A percentile compares a stretch with the other conserved stretches of the same genome.
phyloP scores from a whole-genome alignment of 345 rosid genomes.

The Heritiera fomes region DNA sequence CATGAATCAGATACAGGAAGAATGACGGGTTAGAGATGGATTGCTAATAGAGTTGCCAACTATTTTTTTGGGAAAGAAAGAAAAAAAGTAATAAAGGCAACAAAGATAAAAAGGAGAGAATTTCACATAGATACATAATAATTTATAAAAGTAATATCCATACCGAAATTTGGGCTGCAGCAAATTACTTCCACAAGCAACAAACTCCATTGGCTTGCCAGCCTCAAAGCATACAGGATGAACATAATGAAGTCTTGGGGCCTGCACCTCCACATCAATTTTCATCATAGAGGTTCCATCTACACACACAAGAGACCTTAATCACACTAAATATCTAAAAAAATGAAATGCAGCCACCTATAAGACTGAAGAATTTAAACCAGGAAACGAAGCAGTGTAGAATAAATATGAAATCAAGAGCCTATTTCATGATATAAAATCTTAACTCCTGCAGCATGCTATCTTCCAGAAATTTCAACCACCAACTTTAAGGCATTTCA shows the following conservation, averaged over 20 bases:
- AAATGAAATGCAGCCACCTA: neutral
- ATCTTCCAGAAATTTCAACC: conserved; percentile 1
- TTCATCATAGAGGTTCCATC: conserved; percentile 66
- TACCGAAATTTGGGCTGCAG: conserved; percentile 77
- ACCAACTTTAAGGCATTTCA: conserved; percentile 8
- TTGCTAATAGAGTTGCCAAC: neutral
- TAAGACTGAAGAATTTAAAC: neutral
- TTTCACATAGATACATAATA: neutral
- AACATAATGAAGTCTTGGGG: conserved; percentile 85
- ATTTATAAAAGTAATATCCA: conserved; percentile 21
- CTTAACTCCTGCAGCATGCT: neutral
- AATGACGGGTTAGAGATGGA: neutral
- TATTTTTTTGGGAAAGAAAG: neutral
- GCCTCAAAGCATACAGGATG: conserved; percentile 90
- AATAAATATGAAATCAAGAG: conserved; percentile 9
- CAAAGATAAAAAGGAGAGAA: neutral
- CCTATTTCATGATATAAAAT: neutral
- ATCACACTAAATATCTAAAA: conserved; percentile 17
- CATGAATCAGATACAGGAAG: neutral
- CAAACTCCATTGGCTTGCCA: conserved; percentile 82
- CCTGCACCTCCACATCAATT: conserved; percentile 50
- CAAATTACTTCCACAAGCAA: conserved; percentile 84
- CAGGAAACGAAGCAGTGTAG: neutral
- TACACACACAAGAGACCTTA: conserved; percentile 27
- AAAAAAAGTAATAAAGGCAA: neutral